phyloP scores from a whole-genome alignment of 176 grass and related monocot species.

The Raddia distichophylla region DNA sequence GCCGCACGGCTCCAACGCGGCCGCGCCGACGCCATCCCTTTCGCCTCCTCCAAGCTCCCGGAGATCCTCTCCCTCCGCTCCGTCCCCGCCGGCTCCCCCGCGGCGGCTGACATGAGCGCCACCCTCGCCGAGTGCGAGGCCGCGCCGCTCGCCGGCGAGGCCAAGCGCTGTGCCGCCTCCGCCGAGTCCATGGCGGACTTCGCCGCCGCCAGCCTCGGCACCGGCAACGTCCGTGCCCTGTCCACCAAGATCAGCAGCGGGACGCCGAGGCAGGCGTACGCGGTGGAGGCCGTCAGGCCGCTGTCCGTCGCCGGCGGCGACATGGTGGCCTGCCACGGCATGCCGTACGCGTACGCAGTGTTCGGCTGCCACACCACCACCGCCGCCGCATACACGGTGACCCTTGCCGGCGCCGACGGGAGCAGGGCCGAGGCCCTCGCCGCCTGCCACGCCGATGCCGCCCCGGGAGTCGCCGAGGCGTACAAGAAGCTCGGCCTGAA shows the following conservation, averaged over 20 bases:
- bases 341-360: conserved; percentile 50
- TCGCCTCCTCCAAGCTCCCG: conserved; percentile 38
- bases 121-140: conserved; percentile 54
- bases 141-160: neutral
- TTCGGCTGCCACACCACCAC: conserved; percentile 49
- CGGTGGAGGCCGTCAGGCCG: conserved; percentile 27
- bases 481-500: conserved; percentile 39
- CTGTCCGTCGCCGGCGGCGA: conserved; percentile 3
- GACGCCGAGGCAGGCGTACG: conserved; percentile 39
- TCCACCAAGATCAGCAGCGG: conserved; percentile 27
- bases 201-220: conserved; percentile 35
- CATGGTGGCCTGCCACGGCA: conserved; percentile 48
- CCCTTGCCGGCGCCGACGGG: conserved; percentile 30
- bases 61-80: conserved; percentile 46
- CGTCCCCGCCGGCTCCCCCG: conserved; percentile 10
- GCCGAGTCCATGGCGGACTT: conserved; percentile 60
- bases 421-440: conserved; percentile 39
- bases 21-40: conserved; percentile 34
- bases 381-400: conserved; percentile 32
- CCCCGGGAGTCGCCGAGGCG: conserved; percentile 3
- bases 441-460: conserved; percentile 53
- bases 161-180: conserved; percentile 47
- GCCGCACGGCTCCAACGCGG: conserved; percentile 15
- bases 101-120: conserved; percentile 28
- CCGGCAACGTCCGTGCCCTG: conserved; percentile 10